Base-by-base conservation (phyloP, 257 asterid genomes). In the Orobanche coerulescens region DNA sequence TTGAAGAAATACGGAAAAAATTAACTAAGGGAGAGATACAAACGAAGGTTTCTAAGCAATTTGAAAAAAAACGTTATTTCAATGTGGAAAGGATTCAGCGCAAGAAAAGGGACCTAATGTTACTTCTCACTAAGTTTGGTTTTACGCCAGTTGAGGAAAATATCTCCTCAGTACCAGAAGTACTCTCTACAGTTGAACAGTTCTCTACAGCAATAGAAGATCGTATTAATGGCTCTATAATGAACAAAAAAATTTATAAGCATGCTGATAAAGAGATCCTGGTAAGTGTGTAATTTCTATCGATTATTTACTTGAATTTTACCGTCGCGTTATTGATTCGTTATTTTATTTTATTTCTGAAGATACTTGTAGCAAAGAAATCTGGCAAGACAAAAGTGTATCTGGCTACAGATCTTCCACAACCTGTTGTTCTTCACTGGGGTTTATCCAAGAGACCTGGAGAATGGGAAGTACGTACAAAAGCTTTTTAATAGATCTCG, bases 381-480 rank as follows among this genome's bases (percentile, higher is more conserved):
- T 73, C 84, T 20, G 78, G 83, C 50, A 80, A 78, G 85, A 81
- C 66, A 54, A 83, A 71, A 68, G 81, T 93, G 71, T 77, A 75
- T 78, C 78, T 93, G 62, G 96, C 92, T 39, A 89, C 99, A 42
- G 90, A 89, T 76, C 75, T 82, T 68, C 80, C 81, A 40, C 88
- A 84, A 60, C 90, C 95, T 48, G 75, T 73, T 72, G 80, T 77
- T 74, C 90, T 93, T 63, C 99, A 93, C 82, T 93, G 99, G 99
- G 97, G 94, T 66, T 73, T 93, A 70, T 86, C 99, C 73, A 78
- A 61, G 71, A 85, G 44, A 43, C 89, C 78, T 62, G 96, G 97
- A 65, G 95, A 89, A 75, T 93, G 99, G 99, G 42, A 70, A 71
- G 99, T 93, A 79, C 46, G 85, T 67, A 62, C 59, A 54, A 12